phyloP scores from a whole-genome alignment of 345 rosid genomes.

The Salix viminalis region DNA sequence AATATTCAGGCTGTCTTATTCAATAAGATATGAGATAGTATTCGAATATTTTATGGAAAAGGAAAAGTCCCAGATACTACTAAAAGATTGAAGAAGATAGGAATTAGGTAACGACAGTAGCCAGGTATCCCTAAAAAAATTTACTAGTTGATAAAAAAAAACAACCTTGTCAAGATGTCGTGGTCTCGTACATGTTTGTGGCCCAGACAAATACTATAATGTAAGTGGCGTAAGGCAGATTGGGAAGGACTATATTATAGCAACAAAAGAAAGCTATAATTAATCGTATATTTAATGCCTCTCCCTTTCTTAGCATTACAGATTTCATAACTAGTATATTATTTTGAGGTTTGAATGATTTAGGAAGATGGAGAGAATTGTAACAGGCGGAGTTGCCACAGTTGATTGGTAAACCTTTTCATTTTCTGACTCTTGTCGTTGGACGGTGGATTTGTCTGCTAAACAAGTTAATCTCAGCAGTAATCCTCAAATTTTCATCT shows the following conservation, averaged over 20 bases:
- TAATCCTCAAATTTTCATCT: neutral
- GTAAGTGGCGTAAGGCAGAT: neutral
- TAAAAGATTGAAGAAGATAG: neutral
- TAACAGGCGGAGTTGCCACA: neutral
- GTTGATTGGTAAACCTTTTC: neutral
- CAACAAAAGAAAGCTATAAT: neutral
- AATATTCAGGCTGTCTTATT: neutral
- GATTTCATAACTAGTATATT: neutral
- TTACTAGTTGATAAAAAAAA: too few relatives aligned
- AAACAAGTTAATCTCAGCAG: neutral
- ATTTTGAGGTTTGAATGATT: neutral
- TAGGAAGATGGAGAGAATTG: neutral
- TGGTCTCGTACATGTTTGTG: neutral
- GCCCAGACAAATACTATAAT: neutral
- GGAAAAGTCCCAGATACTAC: neutral
- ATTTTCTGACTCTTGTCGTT: neutral
- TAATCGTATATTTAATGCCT: neutral
- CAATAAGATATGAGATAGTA: neutral
- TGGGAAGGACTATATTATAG: neutral
- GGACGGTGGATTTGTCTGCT: slow-evolving; percentile 15
- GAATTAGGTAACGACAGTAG: neutral
- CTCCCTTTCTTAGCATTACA: neutral
- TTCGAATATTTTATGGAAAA: neutral
- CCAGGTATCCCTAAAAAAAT: neutral
- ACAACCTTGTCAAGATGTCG: neutral